Evolutionary conservation across 2,329 filamentous ascomycete genomes (phyloP), one percentile per base, ranked within the genome.

Genomic region (Scopulariopsis brevicaulis): DNA sequence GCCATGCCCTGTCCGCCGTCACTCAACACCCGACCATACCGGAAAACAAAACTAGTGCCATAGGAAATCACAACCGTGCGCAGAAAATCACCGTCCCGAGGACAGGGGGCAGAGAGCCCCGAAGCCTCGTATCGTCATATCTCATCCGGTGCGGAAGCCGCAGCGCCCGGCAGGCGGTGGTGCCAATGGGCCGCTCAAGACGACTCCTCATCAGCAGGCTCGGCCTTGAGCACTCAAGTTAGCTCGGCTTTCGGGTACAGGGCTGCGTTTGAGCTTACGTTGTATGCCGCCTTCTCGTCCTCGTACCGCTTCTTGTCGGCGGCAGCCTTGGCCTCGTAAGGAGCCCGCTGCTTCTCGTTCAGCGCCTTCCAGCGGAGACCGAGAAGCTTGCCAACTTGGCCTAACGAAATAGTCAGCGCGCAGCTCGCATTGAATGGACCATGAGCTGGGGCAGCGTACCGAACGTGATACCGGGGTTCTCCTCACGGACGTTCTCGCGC

Each of bases 221-320:
- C 43, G 28, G 57, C 53, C 53, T 59, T 59, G 52, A 40, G 43
- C 57, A 59, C 59, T 59, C 35, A 60, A 55, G 63, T 70, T 67
- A 73, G 70, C 62, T 57, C 52, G 59, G 60, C 37, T 58, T 37
- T 14, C 53, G 43, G 24, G n/a, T n/a, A 50, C 6, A 24, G 55
- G 59, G 55, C 58, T 48, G 57, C 53, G 37, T 43, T 55, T 37
- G 25, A 51, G 54, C 86, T 79, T 80, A 95, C 90, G 69, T 90
- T 86, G 81, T 96, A 99, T 64, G 84, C 89, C 65, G 87, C 86
- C 84, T 99, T 99, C 84, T 97, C 91, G 66, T 96, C 90, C 75
- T 97, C 93, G 73, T 97, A 99, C 62, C 94, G 87, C 87, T 97
- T 96, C 90, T 97, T 99, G 78, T 99, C 94, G 63, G 87, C 81